Percentiles rank a stretch among this genome's conserved stretches.
phyloP scores from a whole-genome alignment of 352 stramenopile species.

The Globisporangium solare region DNA sequence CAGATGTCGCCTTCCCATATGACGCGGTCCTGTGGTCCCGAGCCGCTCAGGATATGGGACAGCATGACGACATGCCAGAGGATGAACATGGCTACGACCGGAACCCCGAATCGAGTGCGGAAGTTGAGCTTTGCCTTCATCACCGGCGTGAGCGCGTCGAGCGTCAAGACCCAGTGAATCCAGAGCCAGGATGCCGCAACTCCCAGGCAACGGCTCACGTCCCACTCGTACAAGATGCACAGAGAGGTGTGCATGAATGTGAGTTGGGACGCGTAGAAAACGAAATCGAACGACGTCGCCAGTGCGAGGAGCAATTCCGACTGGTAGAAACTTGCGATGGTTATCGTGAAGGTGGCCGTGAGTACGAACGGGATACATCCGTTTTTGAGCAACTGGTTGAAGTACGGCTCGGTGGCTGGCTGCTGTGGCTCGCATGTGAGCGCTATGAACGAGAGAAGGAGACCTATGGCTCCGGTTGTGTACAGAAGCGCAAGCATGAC shows the following conservation, averaged over 20 bases:
- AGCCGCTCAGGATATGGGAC: constrained; percentile 5
- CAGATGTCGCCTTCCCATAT: constrained; percentile 12
- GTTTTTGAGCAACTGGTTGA: constrained; percentile 3
- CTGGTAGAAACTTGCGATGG: constrained; percentile 22
- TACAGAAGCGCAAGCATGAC: constrained; percentile 8
- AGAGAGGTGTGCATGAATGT: constrained; percentile 21
- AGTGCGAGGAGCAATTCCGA: constrained; percentile 23
- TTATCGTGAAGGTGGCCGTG: constrained; percentile 9
- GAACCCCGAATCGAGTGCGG: constrained; percentile 15
- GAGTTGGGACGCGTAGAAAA: constrained; percentile 28
- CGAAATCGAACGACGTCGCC: constrained; percentile 34
- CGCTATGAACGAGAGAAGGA: constrained; percentile 10
- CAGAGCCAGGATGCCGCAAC: constrained; percentile 21
- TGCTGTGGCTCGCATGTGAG: not conserved
- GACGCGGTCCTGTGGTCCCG: constrained; percentile 10
- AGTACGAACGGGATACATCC: constrained; percentile 6
- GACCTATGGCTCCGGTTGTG: not conserved
- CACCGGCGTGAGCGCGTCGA: constrained; percentile 27
- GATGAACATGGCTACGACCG: constrained; percentile 15
- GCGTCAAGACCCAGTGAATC: constrained; percentile 24
- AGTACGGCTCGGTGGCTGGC: not conserved
- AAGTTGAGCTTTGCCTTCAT: constrained; percentile 25
- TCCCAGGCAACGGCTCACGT: constrained; percentile 10
- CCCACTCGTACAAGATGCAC: constrained; percentile 22
- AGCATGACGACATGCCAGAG: constrained; percentile 11